phyloP scores from a whole-genome alignment of 2,329 filamentous ascomycete species.

The Talaromyces atroroseus region DNA sequence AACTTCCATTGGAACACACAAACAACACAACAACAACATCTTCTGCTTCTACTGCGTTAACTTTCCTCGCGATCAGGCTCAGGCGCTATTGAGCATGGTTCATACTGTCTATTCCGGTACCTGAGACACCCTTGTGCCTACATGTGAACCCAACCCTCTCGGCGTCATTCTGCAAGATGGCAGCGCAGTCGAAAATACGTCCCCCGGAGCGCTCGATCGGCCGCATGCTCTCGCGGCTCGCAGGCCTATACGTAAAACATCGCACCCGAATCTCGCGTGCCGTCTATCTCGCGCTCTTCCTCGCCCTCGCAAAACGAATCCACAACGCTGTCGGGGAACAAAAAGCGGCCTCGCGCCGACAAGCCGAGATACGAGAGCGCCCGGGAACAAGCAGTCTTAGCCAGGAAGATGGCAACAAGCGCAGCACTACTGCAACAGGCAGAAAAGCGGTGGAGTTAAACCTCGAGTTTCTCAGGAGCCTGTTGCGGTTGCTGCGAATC shows the following conservation, averaged over 20 bases:
- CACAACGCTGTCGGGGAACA: constrained; percentile 90
- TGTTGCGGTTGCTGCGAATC: constrained; percentile 74
- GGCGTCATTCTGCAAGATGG: constrained; percentile 48
- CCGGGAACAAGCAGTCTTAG: constrained; percentile 40
- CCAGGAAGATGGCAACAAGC: constrained; percentile 24
- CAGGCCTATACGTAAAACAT: constrained; percentile 68
- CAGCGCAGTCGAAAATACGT: constrained; percentile 66
- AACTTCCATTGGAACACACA: too few species aligned
- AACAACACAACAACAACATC: background rate
- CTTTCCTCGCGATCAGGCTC: background rate
- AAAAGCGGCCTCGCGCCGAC: constrained; percentile 71
- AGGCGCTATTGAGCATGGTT: background rate
- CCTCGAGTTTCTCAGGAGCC: constrained; percentile 72
- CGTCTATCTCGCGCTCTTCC: constrained; percentile 75
- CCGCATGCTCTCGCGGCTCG: constrained; percentile 60
- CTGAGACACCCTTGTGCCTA: background rate
- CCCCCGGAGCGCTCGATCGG: constrained; percentile 61
- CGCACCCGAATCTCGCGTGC: constrained; percentile 76
- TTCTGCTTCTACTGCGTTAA: background rate
- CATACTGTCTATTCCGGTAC: background rate
- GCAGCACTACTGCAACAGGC: constrained; percentile 26
- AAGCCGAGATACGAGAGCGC: constrained; percentile 56
- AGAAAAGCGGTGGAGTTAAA: constrained; percentile 88
- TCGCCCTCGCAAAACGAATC: constrained; percentile 78
- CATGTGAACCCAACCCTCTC: background rate